phyloP scores from a whole-genome alignment of 768 basidiomycete genomes.

The Phaeotremella skinneri region DNA sequence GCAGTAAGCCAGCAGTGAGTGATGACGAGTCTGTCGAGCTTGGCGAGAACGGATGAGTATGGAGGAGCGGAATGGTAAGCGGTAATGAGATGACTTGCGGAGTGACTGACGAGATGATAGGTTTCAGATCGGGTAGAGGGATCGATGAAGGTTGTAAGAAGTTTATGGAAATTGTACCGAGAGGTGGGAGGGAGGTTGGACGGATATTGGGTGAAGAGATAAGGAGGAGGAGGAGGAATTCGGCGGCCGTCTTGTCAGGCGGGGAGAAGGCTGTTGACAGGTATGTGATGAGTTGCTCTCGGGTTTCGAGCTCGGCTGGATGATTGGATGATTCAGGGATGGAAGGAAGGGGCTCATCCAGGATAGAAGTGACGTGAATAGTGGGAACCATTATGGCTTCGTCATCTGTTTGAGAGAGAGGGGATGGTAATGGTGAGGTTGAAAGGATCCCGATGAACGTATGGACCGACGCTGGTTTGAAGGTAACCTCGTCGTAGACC shows the following conservation, averaged over 20 bases:
- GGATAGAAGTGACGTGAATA: constrained; percentile 37
- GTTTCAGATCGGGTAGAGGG: background rate
- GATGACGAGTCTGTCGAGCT: constrained; percentile 25
- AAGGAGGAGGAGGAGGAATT: constrained; percentile 36
- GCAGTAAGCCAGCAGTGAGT: constrained; percentile 45
- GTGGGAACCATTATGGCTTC: constrained; percentile 29
- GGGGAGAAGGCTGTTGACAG: constrained; percentile 31
- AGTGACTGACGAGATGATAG: constrained; percentile 16
- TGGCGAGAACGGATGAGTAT: constrained; percentile 32
- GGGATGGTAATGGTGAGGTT: constrained; percentile 33
- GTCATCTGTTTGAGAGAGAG: constrained; percentile 16
- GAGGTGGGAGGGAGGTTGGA: constrained; percentile 29
- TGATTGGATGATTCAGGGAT: background rate
- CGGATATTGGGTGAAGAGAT: constrained; percentile 38
- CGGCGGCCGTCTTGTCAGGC: constrained; percentile 37
- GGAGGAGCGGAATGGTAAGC: constrained; percentile 37
- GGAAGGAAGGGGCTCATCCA: background rate
- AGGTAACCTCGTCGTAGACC: constrained; percentile 46
- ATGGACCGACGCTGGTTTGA: constrained; percentile 41
- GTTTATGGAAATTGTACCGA: constrained; percentile 46
- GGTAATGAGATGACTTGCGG: constrained; percentile 30
- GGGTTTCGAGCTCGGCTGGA: constrained; percentile 4
- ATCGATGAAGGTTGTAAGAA: constrained; percentile 19
- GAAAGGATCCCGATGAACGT: constrained; percentile 47
- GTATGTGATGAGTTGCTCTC: constrained; percentile 33